These are phyloP conservation scores for Eucalyptus marginata DNA, from an alignment of 345 rosid species.

Conservation along the genomic window DNA sequence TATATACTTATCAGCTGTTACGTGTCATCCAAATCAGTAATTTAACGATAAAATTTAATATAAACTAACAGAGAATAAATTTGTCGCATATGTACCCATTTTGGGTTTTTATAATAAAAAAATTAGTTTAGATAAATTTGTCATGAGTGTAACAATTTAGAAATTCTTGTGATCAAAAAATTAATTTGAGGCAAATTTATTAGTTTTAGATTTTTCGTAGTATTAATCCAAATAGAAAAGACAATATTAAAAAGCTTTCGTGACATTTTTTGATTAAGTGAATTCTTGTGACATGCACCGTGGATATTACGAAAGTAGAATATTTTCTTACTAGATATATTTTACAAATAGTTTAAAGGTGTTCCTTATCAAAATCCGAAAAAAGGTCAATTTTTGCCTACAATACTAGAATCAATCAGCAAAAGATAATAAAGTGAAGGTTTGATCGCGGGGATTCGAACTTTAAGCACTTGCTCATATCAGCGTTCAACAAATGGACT, in stretches of 20 bases:
- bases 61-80: rapidly evolving
- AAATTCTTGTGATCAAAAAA: no score
- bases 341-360: background rate
- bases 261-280: background rate
- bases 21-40: rapidly evolving
- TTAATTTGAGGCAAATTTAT: no score
- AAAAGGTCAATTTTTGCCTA: background rate
- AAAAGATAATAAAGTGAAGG: background rate
- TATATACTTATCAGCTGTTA: rapidly evolving
- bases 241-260: background rate
- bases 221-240: no score
- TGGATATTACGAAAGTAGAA: background rate
- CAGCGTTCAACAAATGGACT: background rate
- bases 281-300: background rate
- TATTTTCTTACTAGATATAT: background rate
- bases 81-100: rapidly evolving
- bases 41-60: no score
- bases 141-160: no score
- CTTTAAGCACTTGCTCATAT: background rate
- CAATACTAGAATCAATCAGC: background rate
- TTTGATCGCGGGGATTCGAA: background rate
- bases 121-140: no score
- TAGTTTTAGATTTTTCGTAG: no score
- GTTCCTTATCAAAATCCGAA: background rate
- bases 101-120: no score